These are phyloP conservation scores for Brachypodium distachyon DNA, from an alignment of 202 grass and related monocot genomes.

Conservation along the genomic window DNA sequence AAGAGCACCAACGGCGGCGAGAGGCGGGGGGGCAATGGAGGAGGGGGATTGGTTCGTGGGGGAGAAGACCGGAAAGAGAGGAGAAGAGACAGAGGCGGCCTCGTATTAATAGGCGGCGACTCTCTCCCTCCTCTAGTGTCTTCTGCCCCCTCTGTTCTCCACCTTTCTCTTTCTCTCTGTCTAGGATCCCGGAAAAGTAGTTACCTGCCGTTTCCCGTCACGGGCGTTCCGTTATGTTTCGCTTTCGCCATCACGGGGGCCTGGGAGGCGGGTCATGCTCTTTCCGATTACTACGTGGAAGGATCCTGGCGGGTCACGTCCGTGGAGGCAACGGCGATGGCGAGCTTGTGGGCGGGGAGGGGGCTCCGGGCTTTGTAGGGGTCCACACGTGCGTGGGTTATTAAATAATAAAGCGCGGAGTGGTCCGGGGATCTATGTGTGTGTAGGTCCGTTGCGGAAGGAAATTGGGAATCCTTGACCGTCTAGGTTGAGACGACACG, in stretches of 20 bases:
- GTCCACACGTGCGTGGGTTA: neutral
- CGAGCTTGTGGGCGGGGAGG: neutral
- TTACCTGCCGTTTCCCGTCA: slow-evolving; percentile 18
- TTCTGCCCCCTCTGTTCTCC: neutral
- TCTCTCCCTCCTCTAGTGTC: neutral
- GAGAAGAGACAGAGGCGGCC: neutral
- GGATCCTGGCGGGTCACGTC: neutral
- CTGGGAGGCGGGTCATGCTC: too few species aligned
- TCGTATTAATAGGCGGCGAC: slow-evolving; percentile 40
- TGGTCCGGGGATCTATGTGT: slow-evolving; percentile 3
- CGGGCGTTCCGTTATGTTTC: slow-evolving; percentile 7
- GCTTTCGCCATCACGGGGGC: slow-evolving; percentile 17
- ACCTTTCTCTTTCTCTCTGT: neutral
- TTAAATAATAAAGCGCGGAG: neutral
- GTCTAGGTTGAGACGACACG: neutral
- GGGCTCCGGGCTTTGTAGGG: neutral
- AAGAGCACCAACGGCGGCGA: neutral
- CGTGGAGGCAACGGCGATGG: neutral
- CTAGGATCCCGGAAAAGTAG: neutral
- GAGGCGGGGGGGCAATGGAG: neutral
- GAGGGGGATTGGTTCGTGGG: neutral
- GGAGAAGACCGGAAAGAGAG: neutral
- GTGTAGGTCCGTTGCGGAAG: too few species aligned
- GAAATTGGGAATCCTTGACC: neutral
- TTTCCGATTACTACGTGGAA: neutral